These are phyloP conservation scores for Wickerhamiella parazyma DNA, from an alignment of 805 yeast species.

Conservation along the genomic window DNA sequence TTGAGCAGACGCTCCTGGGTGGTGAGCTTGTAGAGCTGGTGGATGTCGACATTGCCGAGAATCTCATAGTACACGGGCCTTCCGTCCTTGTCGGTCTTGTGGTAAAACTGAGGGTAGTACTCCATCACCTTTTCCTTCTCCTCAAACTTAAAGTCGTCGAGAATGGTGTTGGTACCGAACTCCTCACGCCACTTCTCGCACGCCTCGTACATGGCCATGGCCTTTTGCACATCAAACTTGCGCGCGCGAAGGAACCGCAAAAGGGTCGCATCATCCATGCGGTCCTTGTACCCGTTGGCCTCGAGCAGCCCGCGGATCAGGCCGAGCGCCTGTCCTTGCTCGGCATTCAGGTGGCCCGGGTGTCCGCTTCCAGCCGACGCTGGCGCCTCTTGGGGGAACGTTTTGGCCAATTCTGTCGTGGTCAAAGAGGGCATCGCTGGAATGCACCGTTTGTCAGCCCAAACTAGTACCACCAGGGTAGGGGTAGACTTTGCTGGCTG, in stretches of 20 bases:
- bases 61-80: slow-evolving; percentile 94
- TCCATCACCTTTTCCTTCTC: slow-evolving; percentile 85
- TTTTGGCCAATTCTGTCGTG: slow-evolving; percentile 9
- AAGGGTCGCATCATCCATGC: slow-evolving; percentile 75
- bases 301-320: slow-evolving; percentile 44
- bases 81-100: slow-evolving; percentile 92
- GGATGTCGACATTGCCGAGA: slow-evolving; percentile 77
- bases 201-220: slow-evolving; percentile 67
- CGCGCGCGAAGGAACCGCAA: slow-evolving; percentile 87
- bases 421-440: background rate
- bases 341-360: slow-evolving; percentile 64
- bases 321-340: slow-evolving; percentile 47
- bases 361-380: slow-evolving; percentile 55
- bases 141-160: slow-evolving; percentile 78
- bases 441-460: background rate
- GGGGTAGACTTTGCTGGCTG: too few species aligned
- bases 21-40: slow-evolving; percentile 86
- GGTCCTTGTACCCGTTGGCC: slow-evolving; percentile 54
- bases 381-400: slow-evolving; percentile 49
- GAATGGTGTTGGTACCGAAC: slow-evolving; percentile 74
- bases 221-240: slow-evolving; percentile 71
- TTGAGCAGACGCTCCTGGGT: slow-evolving; percentile 91
- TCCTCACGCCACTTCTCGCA: slow-evolving; percentile 90
- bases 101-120: slow-evolving; percentile 92
- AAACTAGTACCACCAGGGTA: too few species aligned